phyloP scores from a whole-genome alignment of 1,284 basidiomycete species.

The Pholiota adiposa region DNA sequence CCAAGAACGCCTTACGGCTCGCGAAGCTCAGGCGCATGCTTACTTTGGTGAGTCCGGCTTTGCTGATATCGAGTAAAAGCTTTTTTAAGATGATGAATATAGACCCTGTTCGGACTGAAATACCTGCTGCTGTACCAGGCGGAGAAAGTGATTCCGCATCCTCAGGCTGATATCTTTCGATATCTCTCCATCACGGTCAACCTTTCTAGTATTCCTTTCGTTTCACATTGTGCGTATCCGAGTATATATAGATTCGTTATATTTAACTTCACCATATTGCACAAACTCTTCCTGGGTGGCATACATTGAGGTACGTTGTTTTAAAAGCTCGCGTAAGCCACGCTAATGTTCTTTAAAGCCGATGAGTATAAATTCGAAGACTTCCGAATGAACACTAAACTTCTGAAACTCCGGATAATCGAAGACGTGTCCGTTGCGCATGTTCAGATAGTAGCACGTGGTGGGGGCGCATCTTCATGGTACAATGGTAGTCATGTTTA shows the following conservation, averaged over 20 bases:
- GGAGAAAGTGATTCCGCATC: conserved; percentile 78
- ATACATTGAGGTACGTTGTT: conserved; percentile 18
- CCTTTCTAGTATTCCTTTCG: conserved; percentile 22
- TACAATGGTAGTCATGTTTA: conserved; percentile 8
- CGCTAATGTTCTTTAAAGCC: conserved; percentile 19
- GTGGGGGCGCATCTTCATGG: conserved; percentile 11
- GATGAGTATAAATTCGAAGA: conserved; percentile 13
- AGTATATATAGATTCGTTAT: conserved; percentile 36
- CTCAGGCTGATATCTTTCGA: conserved; percentile 36
- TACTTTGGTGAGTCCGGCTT: conserved; percentile 75
- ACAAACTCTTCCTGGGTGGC: conserved; percentile 11
- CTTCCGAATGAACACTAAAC: conserved; percentile 6
- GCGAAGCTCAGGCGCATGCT: conserved; percentile 86
- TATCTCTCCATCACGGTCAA: conserved; percentile 1
- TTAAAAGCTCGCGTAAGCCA: conserved; percentile 11
- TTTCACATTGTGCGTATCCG: conserved; percentile 30
- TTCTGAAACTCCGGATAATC: conserved; percentile 24
- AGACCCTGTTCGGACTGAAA: conserved; percentile 67
- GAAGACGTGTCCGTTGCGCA: conserved; percentile 13
- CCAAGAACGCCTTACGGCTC: conserved; percentile 93
- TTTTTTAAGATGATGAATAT: conserved; percentile 9
- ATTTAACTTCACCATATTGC: conserved; percentile 26
- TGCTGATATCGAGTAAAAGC: neutral
- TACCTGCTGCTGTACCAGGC: conserved; percentile 55
- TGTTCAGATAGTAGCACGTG: conserved; percentile 20